These are phyloP conservation scores for Epichloe sibirici DNA, from an alignment of 2,329 filamentous ascomycete genomes.

Conservation along the genomic window DNA sequence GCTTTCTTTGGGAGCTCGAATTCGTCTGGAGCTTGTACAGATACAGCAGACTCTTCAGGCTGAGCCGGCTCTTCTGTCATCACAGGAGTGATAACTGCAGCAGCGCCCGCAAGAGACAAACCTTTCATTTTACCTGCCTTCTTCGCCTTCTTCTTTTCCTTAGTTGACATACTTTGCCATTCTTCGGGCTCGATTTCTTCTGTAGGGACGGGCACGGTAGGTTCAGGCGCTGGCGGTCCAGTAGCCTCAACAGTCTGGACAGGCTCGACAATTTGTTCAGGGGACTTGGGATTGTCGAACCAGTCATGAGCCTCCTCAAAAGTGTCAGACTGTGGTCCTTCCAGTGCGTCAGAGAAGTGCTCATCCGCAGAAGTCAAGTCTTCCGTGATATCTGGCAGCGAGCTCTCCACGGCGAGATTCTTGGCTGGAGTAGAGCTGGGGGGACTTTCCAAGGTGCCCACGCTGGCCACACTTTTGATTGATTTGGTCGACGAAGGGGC, in stretches of 20 bases:
- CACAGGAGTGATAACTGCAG: background rate
- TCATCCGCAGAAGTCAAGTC: conserved; percentile 23
- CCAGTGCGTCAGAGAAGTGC: conserved; percentile 23
- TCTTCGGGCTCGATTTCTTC: conserved; percentile 9
- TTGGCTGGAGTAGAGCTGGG: conserved; percentile 15
- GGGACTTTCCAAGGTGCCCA: conserved; percentile 12
- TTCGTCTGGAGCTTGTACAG: conserved; percentile 3
- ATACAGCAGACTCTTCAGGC: conserved; percentile 4
- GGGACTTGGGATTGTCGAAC: conserved; percentile 5
- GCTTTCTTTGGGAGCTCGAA: conserved; percentile 8
- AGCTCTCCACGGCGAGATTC: conserved; percentile 7
- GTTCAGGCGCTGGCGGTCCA: conserved; percentile 4
- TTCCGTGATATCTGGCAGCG: conserved; percentile 15
- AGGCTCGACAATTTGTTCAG: conserved; percentile 1
- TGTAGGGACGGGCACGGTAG: background rate
- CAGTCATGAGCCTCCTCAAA: conserved; percentile 10
- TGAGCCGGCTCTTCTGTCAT: conserved; percentile 2
- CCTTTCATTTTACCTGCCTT: conserved; percentile 11
- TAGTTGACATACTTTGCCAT: conserved; percentile 7
- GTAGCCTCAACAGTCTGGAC: conserved; percentile 4
- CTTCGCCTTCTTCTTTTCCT: conserved; percentile 11
- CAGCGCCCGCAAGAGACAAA: conserved; percentile 1
- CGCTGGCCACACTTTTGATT: conserved; percentile 14
- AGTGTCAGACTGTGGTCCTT: conserved; percentile 13
- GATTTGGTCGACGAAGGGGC: conserved; percentile 23